phyloP scores from a whole-genome alignment of 2,329 filamentous ascomycete species.

The Cladosporium sp. region DNA sequence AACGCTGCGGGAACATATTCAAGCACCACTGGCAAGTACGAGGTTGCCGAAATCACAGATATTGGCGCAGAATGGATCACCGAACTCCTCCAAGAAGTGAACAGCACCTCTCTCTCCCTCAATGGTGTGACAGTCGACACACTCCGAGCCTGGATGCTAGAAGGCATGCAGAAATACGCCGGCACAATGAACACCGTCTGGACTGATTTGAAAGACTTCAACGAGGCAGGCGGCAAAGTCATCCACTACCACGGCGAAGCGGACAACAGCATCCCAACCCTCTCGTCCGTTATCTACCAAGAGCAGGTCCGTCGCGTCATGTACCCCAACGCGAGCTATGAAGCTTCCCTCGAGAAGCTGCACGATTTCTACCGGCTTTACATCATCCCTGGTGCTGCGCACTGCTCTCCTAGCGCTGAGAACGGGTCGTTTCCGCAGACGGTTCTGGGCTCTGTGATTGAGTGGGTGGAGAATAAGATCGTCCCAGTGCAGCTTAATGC shows the following conservation, averaged over 20 bases:
- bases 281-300: slow-evolving; percentile 52
- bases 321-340: slow-evolving; percentile 40
- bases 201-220: slow-evolving; percentile 50
- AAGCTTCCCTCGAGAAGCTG: slow-evolving; percentile 26
- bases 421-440: slow-evolving; percentile 40
- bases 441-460: slow-evolving; percentile 41
- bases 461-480: slow-evolving; percentile 18
- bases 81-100: slow-evolving; percentile 38
- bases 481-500: slow-evolving; percentile 14
- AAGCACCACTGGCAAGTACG: slow-evolving; percentile 27
- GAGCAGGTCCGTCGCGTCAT: slow-evolving; percentile 50
- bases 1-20: slow-evolving; percentile 25
- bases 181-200: slow-evolving; percentile 51
- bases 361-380: slow-evolving; percentile 52
- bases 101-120: slow-evolving; percentile 33
- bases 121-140: slow-evolving; percentile 53
- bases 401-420: slow-evolving; percentile 38
- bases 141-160: slow-evolving; percentile 51
- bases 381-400: slow-evolving; percentile 50
- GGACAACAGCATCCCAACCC: slow-evolving; percentile 50
- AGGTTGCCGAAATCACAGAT: slow-evolving; percentile 26
- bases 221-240: slow-evolving; percentile 50
- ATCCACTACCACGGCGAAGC: slow-evolving; percentile 57
- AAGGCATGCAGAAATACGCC: slow-evolving; percentile 45
- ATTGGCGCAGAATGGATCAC: slow-evolving; percentile 38